These are phyloP conservation scores for Pseudogymnoascus sp. DNA, from an alignment of 2,329 filamentous ascomycete species.

Conservation along the genomic window DNA sequence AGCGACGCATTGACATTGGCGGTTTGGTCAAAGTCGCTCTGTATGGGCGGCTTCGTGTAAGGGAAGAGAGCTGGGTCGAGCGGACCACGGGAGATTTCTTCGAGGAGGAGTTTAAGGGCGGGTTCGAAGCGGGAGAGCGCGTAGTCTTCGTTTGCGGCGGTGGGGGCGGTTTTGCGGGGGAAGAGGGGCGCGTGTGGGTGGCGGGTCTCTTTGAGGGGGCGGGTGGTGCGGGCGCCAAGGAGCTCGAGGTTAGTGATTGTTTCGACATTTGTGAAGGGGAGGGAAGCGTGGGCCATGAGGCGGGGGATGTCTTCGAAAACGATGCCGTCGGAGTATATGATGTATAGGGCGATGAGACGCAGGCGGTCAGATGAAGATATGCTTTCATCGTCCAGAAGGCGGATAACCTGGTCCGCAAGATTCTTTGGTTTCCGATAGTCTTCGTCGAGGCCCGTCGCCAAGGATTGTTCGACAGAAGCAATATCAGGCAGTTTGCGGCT, in stretches of 20 bases:
- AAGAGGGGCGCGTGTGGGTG: constrained; percentile 61
- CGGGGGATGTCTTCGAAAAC: constrained; percentile 76
- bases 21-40: constrained; percentile 49
- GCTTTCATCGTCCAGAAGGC: constrained; percentile 77
- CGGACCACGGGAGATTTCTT: constrained; percentile 58
- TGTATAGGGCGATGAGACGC: constrained; percentile 75
- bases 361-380: constrained; percentile 66
- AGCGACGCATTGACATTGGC: constrained; percentile 62
- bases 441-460: constrained; percentile 89
- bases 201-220: constrained; percentile 69
- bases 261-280: constrained; percentile 65
- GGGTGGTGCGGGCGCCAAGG: constrained; percentile 66
- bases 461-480: constrained; percentile 78
- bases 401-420: constrained; percentile 73
- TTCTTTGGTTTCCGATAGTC: constrained; percentile 88
- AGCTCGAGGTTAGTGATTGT: constrained; percentile 71
- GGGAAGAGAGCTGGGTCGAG: constrained; percentile 62
- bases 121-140: constrained; percentile 83
- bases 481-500: constrained; percentile 77
- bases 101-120: constrained; percentile 72
- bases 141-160: constrained; percentile 62
- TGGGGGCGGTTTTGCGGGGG: constrained; percentile 49
- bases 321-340: constrained; percentile 78
- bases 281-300: constrained; percentile 70
- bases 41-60: constrained; percentile 61